These are phyloP conservation scores for Eleusine coracana DNA, from an alignment of 176 grass and related monocot species.

Conservation along the genomic window DNA sequence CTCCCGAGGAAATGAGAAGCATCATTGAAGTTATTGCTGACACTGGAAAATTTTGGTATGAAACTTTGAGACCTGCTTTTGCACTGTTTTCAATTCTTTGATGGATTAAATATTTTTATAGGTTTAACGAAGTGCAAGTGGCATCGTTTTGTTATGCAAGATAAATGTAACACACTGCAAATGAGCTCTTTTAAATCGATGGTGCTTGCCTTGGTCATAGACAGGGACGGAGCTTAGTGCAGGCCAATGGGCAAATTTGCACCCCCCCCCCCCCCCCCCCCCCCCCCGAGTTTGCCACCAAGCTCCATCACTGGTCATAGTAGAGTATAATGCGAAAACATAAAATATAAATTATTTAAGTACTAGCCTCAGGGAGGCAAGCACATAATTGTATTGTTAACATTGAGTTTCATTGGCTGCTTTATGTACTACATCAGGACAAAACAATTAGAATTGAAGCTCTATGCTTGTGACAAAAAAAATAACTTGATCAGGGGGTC, in stretches of 20 bases:
- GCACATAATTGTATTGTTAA: neutral
- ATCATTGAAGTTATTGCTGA: slow-evolving; percentile 83
- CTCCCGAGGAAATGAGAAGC: slow-evolving; percentile 14
- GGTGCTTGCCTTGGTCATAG: neutral
- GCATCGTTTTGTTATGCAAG: slow-evolving; percentile 6
- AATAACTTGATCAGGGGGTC: too few species aligned
- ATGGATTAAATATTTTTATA: slow-evolving; percentile 22
- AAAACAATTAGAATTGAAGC: neutral
- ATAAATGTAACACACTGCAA: neutral
- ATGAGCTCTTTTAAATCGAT: neutral
- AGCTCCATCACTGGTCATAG: too few species aligned
- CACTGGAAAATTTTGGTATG: slow-evolving; percentile 92
- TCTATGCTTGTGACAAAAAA: slow-evolving; percentile 10
- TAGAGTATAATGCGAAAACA: slow-evolving; percentile 14
- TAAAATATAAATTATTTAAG: neutral
- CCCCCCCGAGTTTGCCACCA: too few species aligned
- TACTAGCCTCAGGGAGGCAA: neutral
- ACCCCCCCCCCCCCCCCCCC: too few species aligned
- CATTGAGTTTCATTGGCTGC: slow-evolving; percentile 5
- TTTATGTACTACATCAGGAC: slow-evolving; percentile 12
- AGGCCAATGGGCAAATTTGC: too few species aligned
- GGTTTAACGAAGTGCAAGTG: slow-evolving; percentile 1
- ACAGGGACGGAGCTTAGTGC: too few species aligned
- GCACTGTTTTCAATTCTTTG: neutral
- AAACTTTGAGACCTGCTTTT: slow-evolving; percentile 31